Conservation (phyloP, 2,329 filamentous ascomycete species). For the Hirsutella thompsonii region DNA sequence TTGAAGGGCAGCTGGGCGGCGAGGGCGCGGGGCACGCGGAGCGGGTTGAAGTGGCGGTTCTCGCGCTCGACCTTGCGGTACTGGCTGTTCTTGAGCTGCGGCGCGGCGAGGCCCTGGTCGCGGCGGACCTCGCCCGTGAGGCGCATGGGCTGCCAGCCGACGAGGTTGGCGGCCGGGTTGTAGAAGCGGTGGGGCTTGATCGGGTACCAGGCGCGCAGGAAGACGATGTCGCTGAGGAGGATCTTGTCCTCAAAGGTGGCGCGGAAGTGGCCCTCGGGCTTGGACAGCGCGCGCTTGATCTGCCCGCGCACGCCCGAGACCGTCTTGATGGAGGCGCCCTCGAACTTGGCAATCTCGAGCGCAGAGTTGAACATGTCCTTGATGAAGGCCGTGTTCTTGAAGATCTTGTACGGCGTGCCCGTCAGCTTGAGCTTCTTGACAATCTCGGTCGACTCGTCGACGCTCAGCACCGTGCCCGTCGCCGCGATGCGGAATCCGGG, state of each 20-base stretch:
- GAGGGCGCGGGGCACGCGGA: constrained; percentile 64
- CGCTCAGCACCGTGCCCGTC: constrained; percentile 83
- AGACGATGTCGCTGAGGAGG: constrained; percentile 90
- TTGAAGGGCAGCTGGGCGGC: constrained; percentile 84
- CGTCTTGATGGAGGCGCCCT: constrained; percentile 89
- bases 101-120: constrained; percentile 61
- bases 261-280: constrained; percentile 90
- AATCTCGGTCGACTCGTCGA: constrained; percentile 92
- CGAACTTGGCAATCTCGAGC: constrained; percentile 95
- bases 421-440: constrained; percentile 99
- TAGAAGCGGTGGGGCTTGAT: constrained; percentile 93
- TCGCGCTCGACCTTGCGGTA: constrained; percentile 61
- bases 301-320: constrained; percentile 92
- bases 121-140: constrained; percentile 84
- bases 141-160: constrained; percentile 90
- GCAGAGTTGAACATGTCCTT: constrained; percentile 95
- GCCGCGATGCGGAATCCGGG: constrained; percentile 91
- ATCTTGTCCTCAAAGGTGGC: constrained; percentile 99
- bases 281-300: constrained; percentile 88
- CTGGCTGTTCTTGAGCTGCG: constrained; percentile 68
- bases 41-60: constrained; percentile 64
- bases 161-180: constrained; percentile 86
- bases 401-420: constrained; percentile 89
- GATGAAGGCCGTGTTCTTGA: constrained; percentile 98
- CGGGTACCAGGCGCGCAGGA: constrained; percentile 92